Evolutionary conservation across 805 yeast genomes (phyloP), one percentile per base, ranked within the genome.

Genomic region (Saccharomycopsis schoenii): DNA sequence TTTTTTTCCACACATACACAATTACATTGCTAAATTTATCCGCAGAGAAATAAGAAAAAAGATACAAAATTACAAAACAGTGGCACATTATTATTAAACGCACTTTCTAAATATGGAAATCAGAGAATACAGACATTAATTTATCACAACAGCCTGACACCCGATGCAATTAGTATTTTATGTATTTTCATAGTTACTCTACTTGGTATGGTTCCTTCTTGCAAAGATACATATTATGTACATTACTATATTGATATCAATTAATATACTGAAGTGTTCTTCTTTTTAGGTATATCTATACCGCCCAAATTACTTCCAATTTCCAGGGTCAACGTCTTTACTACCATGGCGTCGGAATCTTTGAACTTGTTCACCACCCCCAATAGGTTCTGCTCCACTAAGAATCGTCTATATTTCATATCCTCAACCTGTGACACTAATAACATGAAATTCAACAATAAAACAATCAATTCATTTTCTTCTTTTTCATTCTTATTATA

Each of bases 391-490:
- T 58, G 55, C 50, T 58, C 58, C 24, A 58, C 47, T 8, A 61
- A 42, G 52, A 58, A 61, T 41, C 63, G 36, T 39, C 63, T 25
- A 41, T 47, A 58, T 36, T 58, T 61, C 4, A 58, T 55, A 52
- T 62, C 62, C 10, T 62, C 64, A 4, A 60, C 62, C 15, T 57
- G 55, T 12, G 62, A 55, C 15, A 62, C 60, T 12, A 29, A 34
- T 17, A 25, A 50, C 55, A 62, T 24, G 50, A 60, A 60, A 43
- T 60, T 60, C 50, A 62, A 43, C 51, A 60, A 25, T 36, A 62
- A 57, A 39, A 57, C 59, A 12, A 60, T 43, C 24, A 58, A 54
- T 42, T 60, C 64, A n/a, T 56, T 47, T 10, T 39, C 39, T 19
- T 59, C 62, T 6, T 40, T 39, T 39, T 54, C 58, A 9, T 55